Base-by-base conservation (phyloP, 768 basidiomycete species). In the Panaeolus cyanescens region DNA sequence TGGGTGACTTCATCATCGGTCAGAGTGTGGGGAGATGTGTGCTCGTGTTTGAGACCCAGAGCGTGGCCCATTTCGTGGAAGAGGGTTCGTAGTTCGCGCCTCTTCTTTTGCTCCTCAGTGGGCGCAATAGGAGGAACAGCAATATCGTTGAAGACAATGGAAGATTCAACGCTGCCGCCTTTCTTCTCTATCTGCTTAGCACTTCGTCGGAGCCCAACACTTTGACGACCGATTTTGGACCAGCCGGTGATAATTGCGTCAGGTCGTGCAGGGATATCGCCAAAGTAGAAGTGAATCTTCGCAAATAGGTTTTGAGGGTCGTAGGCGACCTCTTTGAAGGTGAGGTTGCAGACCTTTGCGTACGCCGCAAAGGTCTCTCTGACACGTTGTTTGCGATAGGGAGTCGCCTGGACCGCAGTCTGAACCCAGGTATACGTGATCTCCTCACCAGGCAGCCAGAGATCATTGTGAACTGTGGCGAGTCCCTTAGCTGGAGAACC, bases 381-480 rank as follows among this genome's bases (percentile, higher is more conserved):
- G 22, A 60, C 39, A 25, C 54, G 34, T 42, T 39, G 13, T 30
- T 32, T 55, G 31, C 54, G 54, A 34, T 60, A 55, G 4, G 53
- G n/a, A 17, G 59, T 60, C 20, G 54, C 59, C n/a, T 60, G 54
- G 17, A 20, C 28, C 3, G 34, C 34, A 32, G 55, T 55, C 39
- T 64, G 59, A 28, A 64, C 20, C 32, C 56, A 60, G 19, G 31
- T 28, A 32, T 60, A 60, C 1, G 62, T 64, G 33, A 64, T 60
- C 9, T 34, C 39, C 20, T 64, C 55, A 6, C 62, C 62, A 2
- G 62, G 62, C 22, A 53, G 37, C 62, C 62, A 64, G 2, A 64
- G 40, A 7, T 60, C 20, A 12, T 30, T 25, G 37, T 37, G 4
- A 20, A 55, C 25, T 32, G 54, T 50, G 4, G 54, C 31, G 22